phyloP scores from a whole-genome alignment of 2,329 filamentous ascomycete species.

The Beauveria medogensis region DNA sequence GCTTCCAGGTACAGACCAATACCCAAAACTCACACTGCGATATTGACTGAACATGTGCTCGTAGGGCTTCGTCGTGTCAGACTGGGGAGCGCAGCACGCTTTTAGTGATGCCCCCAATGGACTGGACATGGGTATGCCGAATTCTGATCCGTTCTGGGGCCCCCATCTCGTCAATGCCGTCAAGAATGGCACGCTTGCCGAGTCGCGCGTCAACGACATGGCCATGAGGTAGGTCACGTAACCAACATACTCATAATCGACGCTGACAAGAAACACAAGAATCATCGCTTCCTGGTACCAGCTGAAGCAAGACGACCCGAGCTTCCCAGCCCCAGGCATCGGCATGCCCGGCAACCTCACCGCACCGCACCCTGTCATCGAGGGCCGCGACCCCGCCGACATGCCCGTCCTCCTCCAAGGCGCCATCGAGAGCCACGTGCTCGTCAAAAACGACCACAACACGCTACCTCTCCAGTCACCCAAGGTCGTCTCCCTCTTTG shows the following conservation, averaged over 20 bases:
- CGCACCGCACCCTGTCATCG: conserved; percentile 43
- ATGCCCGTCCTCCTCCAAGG: conserved; percentile 38
- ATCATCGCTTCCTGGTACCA: conserved; percentile 49
- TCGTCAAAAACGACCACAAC: conserved; percentile 52
- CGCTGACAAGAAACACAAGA: conserved; percentile 14
- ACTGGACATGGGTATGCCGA: conserved; percentile 65
- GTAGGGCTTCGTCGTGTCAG: conserved; percentile 55
- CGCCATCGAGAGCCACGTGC: conserved; percentile 54
- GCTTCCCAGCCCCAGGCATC: conserved; percentile 37
- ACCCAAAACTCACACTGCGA: too few species aligned
- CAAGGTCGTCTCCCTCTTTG: conserved; percentile 48
- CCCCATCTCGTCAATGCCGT: conserved; percentile 51
- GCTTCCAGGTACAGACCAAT: conserved; percentile 33
- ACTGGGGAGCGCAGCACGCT: conserved; percentile 60
- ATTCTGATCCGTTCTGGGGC: conserved; percentile 31
- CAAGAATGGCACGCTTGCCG: conserved; percentile 49
- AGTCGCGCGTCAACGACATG: conserved; percentile 54
- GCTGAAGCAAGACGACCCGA: conserved; percentile 39
- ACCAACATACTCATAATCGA: neutral
- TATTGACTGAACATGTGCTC: neutral
- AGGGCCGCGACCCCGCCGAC: conserved; percentile 42
- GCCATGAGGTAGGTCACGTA: conserved; percentile 28
- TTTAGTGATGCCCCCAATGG: conserved; percentile 57
- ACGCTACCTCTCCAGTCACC: conserved; percentile 46
- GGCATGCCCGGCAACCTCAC: conserved; percentile 44